Base-by-base conservation (phyloP, 208 protist species). In the Acanthamoeba quina region DNA sequence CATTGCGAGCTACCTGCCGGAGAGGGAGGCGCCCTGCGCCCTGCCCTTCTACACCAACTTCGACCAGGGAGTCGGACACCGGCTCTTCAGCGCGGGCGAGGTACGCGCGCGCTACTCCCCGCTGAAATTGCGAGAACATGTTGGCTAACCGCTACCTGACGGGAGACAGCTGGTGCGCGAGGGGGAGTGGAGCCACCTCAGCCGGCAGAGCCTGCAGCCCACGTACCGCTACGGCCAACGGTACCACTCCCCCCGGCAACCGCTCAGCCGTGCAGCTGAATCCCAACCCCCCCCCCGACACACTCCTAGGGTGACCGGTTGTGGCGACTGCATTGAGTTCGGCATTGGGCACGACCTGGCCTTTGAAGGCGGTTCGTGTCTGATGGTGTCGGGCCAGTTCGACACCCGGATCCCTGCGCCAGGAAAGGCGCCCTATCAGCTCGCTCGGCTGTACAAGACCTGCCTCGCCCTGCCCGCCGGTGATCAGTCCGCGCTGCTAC, bases 291-390 rank as follows among this genome's bases (percentile, higher is more conserved):
- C 44, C 3, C 64, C 2, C n/a, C 7, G 0, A 72, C 31, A 26
- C 29, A 91, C 72, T 66, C 52, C 31, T 34, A 92, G 86, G 62
- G 41, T 76, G 19, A 26, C 26, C 41, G 60, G 86, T 34, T 76
- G 15, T 31, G 29, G 66, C 66, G 86, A 92, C 37, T 56, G 86
- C 26, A 92, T 92, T 19, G 86, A 92, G 54, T 92, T 92, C n/a
- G n/a, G 49, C 29, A 56, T 92, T 19, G 54, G 17, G 24, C 19
- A 92, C 21, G 86, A 92, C 24, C 37, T 66, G 49, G 86, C 86
- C 34, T 92, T 49, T 26, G 86, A 92, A 76, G 86, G 86, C 29
- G 86, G 76, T 11, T 85, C 76, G 5, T 85, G 19, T 31, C 21
- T 85, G n/a, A 0, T 60, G 47, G 47, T 85, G 3, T 85, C 76